Base-by-base conservation (phyloP, 176 grass and related monocot genomes). In the Avena sativa region DNA sequence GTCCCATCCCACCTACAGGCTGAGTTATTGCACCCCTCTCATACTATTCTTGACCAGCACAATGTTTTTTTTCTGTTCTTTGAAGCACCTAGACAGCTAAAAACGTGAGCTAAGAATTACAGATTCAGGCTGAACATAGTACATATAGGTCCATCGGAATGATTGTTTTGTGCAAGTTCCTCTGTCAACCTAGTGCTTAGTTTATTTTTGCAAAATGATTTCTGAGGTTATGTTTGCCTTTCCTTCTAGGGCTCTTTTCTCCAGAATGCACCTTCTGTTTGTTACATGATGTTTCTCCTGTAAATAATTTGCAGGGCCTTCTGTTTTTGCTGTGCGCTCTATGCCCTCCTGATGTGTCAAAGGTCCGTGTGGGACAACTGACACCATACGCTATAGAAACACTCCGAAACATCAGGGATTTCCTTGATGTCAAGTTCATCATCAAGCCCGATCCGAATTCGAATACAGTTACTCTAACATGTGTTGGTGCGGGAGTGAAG, bases 271-370 rank as follows among this genome's bases (percentile, higher is more conserved):
- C 2, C 3, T 76, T 84, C 84, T 56, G 12, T 60, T 71, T 60
- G 40, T 82, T 2, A 43, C 21, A 43, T 43, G 20, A 68, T 71
- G 50, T 71, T 75, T 76, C 6, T 90, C 67, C 26, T 79, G 23
- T 71, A 68, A 81, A 88, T 76, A 43, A 30, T 69, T 77, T 90
- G 32, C 90, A 98, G 94, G 97, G 94, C 20, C 83, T 96, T 49
- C 79, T 98, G 46, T 95, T 98, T 79, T 86, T 95, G 83, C 79
- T 95, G 44, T 98, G 93, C 26, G 93, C 92, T 88, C 63, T 95
- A 59, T 94, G 96, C 68, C 91, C 93, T 12, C 93, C 88, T 4
- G 92, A 98, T 71, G 87, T 98, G 78, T 94, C 91, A 28, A 94
- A 95, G 81, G 91, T 95, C 70, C 88, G 88, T 2, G 93, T 98